phyloP scores from a whole-genome alignment of 768 basidiomycete species.

The Clitopilus hobsonii region DNA sequence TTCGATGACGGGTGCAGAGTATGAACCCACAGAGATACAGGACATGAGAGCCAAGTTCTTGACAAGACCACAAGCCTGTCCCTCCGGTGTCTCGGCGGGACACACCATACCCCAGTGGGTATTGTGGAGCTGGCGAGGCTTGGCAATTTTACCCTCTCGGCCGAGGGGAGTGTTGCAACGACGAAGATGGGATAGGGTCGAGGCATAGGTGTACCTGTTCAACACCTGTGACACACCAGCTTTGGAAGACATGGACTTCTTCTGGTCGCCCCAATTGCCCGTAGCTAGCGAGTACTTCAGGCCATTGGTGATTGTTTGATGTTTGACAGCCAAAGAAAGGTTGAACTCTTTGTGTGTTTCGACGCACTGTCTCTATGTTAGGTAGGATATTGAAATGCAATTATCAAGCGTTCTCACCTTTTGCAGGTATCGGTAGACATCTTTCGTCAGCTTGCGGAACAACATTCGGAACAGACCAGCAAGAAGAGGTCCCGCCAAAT shows the following conservation, averaged over 20 bases:
- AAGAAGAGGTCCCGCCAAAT: constrained; percentile 91
- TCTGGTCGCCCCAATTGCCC: constrained; percentile 99
- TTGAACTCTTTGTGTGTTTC: constrained; percentile 96
- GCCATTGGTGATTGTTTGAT: constrained; percentile 96
- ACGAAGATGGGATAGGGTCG: constrained; percentile 95
- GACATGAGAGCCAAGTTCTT: constrained; percentile 98
- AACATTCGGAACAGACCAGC: constrained; percentile 98
- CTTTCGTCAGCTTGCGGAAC: constrained; percentile 93
- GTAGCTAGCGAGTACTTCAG: constrained; percentile 97
- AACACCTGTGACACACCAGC: constrained; percentile 98
- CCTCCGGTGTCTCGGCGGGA: constrained; percentile 98
- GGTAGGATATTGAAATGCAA: constrained; percentile 5
- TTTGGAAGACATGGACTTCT: constrained; percentile 96
- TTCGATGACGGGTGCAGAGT: constrained; percentile 94
- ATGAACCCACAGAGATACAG: constrained; percentile 96
- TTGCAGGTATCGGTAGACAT: constrained; percentile 94
- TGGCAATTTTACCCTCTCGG: constrained; percentile 98
- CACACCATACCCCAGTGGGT: constrained; percentile 99
- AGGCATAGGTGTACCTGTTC: constrained; percentile 98
- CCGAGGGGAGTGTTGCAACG: constrained; percentile 98
- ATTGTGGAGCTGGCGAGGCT: constrained; percentile 98
- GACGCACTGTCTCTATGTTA: constrained; percentile 65
- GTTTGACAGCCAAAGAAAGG: constrained; percentile 86
- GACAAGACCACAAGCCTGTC: constrained; percentile 98
- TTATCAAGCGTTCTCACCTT: constrained; percentile 53